A percentile compares a stretch with the other conserved stretches of the same genome.
Evolutionary conservation across 441 rosid species (phyloP).

Genomic region (Aquilaria agallochum): DNA sequence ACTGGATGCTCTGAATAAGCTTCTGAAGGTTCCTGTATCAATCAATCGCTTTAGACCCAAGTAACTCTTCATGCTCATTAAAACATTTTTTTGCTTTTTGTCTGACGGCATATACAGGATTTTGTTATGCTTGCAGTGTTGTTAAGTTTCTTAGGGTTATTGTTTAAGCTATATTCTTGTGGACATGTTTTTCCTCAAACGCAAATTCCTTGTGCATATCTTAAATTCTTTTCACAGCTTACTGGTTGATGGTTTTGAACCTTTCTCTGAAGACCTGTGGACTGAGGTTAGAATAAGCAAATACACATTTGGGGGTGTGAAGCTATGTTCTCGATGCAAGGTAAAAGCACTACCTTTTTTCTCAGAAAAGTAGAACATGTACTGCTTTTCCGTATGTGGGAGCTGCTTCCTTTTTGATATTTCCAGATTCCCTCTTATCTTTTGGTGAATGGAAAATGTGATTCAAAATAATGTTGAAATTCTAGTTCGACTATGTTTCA

Average conservation of each 20-base stretch:
- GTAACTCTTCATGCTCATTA: conserved; percentile 30
- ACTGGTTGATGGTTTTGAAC: conserved; percentile 71
- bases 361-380: too few relatives aligned
- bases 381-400: too few relatives aligned
- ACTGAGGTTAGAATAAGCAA: conserved; percentile 50
- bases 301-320: conserved; percentile 56
- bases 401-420: too few relatives aligned
- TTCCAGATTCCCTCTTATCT: too few relatives aligned
- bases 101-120: background rate
- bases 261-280: conserved; percentile 88
- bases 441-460: background rate
- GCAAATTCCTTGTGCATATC: too few relatives aligned
- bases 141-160: background rate
- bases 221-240: conserved; percentile 42
- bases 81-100: background rate
- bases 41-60: conserved; percentile 89
- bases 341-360: conserved; percentile 24
- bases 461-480: background rate
- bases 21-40: conserved; percentile 70
- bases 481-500: background rate
- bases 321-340: conserved; percentile 81
- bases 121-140: background rate
- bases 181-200: too few relatives aligned
- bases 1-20: conserved; percentile 65
- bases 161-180: background rate